Percentiles rank a stretch among this genome's conserved stretches.
Conservation (phyloP, 768 basidiomycete genomes). For the Suillus hirtellus region DNA sequence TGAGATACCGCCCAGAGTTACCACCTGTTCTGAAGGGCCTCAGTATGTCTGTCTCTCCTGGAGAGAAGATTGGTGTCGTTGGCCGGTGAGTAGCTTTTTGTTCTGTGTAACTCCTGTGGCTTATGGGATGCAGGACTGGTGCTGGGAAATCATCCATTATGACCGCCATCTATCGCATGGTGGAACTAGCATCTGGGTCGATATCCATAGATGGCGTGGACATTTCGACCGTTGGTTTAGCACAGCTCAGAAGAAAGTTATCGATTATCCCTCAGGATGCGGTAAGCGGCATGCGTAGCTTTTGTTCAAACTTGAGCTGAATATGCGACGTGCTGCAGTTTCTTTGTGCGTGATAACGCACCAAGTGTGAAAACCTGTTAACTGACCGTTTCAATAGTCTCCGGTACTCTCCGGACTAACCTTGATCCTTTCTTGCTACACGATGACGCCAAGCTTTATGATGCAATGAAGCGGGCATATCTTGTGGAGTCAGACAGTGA, state of each 20-base stretch:
- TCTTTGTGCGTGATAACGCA: conserved; percentile 39
- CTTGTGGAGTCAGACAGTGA: conserved; percentile 58
- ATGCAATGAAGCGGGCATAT: conserved; percentile 83
- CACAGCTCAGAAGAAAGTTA: conserved; percentile 64
- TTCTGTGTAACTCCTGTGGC: conserved; percentile 13
- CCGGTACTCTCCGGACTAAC: conserved; percentile 81
- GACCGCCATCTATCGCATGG: conserved; percentile 83
- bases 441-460: conserved; percentile 81
- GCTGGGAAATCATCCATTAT: conserved; percentile 91
- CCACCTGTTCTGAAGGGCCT: conserved; percentile 86
- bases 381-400: conserved; percentile 44
- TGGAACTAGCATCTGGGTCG: conserved; percentile 74
- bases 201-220: conserved; percentile 85
- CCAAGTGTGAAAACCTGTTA: not conserved
- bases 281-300: conserved; percentile 40
- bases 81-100: conserved; percentile 45
- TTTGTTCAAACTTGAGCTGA: conserved; percentile 7
- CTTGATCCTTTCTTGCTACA: conserved; percentile 86
- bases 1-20: conserved; percentile 87
- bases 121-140: conserved; percentile 54
- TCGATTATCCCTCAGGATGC: conserved; percentile 85
- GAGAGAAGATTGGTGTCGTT: conserved; percentile 93
- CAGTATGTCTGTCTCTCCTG: conserved; percentile 57
- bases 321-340: conserved; percentile 33
- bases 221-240: conserved; percentile 76